These are phyloP conservation scores for Raphanus raphanistrum DNA, from an alignment of 345 rosid genomes.

Conservation along the genomic window DNA sequence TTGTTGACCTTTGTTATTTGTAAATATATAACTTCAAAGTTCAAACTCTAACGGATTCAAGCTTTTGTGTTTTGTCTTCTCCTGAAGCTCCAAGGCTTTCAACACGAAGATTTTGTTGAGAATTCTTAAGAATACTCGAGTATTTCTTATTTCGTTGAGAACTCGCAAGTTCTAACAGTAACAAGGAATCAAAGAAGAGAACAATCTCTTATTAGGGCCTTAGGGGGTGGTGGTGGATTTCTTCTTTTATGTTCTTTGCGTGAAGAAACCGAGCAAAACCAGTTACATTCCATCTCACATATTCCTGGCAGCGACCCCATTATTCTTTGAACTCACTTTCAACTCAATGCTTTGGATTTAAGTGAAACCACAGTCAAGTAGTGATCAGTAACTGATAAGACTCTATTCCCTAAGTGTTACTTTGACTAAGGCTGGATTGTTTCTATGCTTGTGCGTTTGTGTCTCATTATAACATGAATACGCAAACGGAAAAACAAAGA, in stretches of 20 bases:
- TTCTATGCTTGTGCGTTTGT: background rate
- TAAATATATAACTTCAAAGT: no score
- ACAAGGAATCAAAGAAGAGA: no score
- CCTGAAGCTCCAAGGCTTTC: background rate
- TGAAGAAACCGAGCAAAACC: conserved; percentile 9
- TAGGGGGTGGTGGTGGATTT: conserved; percentile 4
- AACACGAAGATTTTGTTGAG: no score
- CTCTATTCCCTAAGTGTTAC: no score
- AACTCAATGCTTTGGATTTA: conserved; percentile 10
- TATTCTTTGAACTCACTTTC: background rate
- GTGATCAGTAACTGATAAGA: background rate
- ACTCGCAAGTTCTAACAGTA: no score
- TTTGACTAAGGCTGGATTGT: background rate
- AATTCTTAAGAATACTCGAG: no score
- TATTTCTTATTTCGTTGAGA: no score
- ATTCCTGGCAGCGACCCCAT: background rate
- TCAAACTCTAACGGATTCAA: background rate
- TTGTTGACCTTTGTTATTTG: background rate
- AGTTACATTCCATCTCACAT: background rate
- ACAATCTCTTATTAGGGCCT: no score
- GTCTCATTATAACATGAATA: background rate
- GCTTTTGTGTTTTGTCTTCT: background rate
- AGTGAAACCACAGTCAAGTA: conserved; percentile 5
- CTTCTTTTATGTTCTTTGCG: background rate
- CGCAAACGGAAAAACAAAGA: background rate